Evolutionary conservation across 73 alveolate genomes (phyloP), one percentile per base, ranked within the genome.

Genomic region (Vitrella brassicaformis): DNA sequence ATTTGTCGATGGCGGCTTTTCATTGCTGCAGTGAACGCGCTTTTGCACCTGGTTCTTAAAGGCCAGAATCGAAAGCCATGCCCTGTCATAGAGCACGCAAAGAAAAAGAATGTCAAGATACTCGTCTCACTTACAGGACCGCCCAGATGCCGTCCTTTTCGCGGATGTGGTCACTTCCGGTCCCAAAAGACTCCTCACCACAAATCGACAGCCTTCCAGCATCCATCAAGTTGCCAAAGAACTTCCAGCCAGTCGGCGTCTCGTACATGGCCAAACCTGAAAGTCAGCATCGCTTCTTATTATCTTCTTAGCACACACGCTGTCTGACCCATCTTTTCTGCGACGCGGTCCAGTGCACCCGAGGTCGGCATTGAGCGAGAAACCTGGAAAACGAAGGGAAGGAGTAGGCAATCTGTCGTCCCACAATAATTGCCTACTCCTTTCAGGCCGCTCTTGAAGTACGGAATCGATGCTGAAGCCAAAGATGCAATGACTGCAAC

Each of bases 131-230:
- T n/a, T n/a, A n/a, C n/a, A 96, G 90, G 72, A 96, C 97, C 19
- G 99, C 99, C 99, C 99, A 96, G 70, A 94, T 85, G 26, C 99
- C 99, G 84, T 96, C 99, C 89, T 96, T 96, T 81, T 96, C 99
- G 78, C 99, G 91, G 68, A 92, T 89, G 72, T 96, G 99, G 87
- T 86, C 90, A 75, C 95, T 81, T 30, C 99, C 99, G 27, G 99
- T 96, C 26, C 99, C 99, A 68, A 96, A 96, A 78, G 97, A 89
- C 86, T 96, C 99, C 78, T 95, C 99, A 27, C 99, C 99, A 71
- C 98, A 93, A 25, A 94, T 71, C 46, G 14, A 9, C 31, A 7
- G 30, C 87, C 87, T 90, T 64, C 97, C 98, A 67, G 96, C 97
- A 89, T 96, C 99, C 94, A 96, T 94, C 76, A 96, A 87, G 80